These are phyloP conservation scores for Allium sativum DNA, from an alignment of 106 monocot species.

Conservation along the genomic window DNA sequence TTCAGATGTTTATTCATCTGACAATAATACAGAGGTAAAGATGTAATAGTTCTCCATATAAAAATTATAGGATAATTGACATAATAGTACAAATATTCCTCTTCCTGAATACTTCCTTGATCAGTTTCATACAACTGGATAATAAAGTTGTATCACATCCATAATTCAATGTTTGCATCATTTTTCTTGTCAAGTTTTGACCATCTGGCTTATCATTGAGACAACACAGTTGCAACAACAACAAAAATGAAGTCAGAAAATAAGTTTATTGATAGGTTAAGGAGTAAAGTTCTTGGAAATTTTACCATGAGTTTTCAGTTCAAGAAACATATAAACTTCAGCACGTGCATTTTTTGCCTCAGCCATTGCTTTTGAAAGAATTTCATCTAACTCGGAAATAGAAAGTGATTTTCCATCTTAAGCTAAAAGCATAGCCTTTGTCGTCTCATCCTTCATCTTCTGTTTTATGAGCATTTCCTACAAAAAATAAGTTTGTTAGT, in stretches of 20 bases:
- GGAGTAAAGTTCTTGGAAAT: background rate
- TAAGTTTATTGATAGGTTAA: background rate
- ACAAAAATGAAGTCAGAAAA: background rate
- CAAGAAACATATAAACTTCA: conserved; percentile 25
- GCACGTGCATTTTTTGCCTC: conserved; percentile 35
- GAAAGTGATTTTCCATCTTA: conserved; percentile 24
- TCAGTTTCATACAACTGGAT: too few relatives aligned
- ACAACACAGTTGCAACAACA: background rate
- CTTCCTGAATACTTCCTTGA: too few relatives aligned
- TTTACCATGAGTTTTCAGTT: conserved; percentile 11
- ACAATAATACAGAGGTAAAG: too few relatives aligned
- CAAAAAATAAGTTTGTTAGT: background rate
- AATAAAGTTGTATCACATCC: too few relatives aligned
- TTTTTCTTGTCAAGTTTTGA: background rate
- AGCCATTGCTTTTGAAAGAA: conserved; percentile 25
- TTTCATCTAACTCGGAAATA: conserved; percentile 25
- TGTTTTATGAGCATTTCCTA: conserved; percentile 50
- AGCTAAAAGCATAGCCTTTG: conserved; percentile 29
- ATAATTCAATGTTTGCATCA: background rate
- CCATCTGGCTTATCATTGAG: background rate
- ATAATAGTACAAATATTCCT: too few relatives aligned
- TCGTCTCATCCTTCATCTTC: conserved; percentile 39
- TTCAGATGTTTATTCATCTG: too few relatives aligned
- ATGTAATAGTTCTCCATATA: too few relatives aligned
- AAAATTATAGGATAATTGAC: too few relatives aligned